Evolutionary conservation across 2,329 filamentous ascomycete genomes (phyloP).

Genomic region (Ceratocystis cacaofunesta): DNA sequence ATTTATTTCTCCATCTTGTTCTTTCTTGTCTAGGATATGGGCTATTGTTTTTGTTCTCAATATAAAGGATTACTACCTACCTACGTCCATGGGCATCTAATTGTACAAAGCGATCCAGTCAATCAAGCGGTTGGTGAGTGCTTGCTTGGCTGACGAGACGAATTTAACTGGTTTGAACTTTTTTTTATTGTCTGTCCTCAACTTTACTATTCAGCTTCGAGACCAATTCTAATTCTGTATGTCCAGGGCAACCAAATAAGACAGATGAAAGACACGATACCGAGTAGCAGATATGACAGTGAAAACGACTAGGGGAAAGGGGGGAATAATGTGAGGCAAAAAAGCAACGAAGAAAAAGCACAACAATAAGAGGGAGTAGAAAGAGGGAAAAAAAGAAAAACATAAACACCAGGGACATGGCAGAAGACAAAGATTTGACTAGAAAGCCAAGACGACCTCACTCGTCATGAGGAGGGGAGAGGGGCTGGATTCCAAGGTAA

Average conservation of each 20-base stretch:
- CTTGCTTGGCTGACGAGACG: not conserved
- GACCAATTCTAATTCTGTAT: not conserved
- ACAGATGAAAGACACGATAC: not conserved
- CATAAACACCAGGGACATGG: not conserved
- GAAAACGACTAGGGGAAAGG: not conserved
- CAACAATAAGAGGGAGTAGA: not conserved
- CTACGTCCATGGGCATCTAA: no score
- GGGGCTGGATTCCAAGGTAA: not conserved
- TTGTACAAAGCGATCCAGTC: no score
- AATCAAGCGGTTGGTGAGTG: no score
- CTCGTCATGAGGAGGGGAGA: not conserved
- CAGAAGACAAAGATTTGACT: not conserved
- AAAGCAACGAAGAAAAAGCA: not conserved
- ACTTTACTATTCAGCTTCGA: not conserved
- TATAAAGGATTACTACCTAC: no score
- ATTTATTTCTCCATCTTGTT: not conserved
- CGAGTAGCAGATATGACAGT: not conserved
- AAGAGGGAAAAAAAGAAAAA: not conserved
- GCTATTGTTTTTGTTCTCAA: not conserved
- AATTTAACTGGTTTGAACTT: not conserved
- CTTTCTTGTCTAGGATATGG: not conserved
- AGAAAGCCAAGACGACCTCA: not conserved
- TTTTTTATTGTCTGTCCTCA: not conserved
- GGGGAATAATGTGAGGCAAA: not conserved
- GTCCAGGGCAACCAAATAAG: not conserved